Percentiles rank a stretch among this genome's conserved stretches.
Evolutionary conservation across 2,329 filamentous ascomycete species (phyloP).

Genomic region (Pseudogymnoascus sp.): DNA sequence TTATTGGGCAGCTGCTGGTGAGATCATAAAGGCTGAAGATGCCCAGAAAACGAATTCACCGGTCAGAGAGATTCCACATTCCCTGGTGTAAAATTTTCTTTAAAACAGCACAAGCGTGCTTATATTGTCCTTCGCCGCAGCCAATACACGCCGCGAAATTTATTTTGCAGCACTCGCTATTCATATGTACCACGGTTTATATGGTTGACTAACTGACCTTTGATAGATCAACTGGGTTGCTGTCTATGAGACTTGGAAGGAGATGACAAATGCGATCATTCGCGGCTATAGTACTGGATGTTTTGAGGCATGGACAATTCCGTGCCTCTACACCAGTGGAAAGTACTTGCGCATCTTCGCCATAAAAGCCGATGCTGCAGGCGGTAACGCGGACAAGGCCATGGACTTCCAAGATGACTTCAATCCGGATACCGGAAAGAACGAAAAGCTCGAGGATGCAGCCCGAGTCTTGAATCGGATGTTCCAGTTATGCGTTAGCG

Average conservation of each 20-base stretch:
- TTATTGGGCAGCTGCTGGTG: conserved; percentile 77
- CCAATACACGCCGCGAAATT: not conserved
- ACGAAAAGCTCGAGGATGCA: conserved; percentile 83
- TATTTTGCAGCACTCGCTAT: no score
- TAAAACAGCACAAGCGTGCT: not conserved
- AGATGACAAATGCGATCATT: conserved; percentile 67
- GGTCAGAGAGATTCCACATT: conserved; percentile 16
- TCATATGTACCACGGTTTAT: not conserved
- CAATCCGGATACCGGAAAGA: conserved; percentile 65
- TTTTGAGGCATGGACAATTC: conserved; percentile 87
- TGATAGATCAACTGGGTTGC: conserved; percentile 49
- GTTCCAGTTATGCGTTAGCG: conserved; percentile 82
- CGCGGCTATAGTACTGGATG: conserved; percentile 70
- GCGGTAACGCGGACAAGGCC: conserved; percentile 38
- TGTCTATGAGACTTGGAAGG: conserved; percentile 84
- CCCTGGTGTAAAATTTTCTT: not conserved
- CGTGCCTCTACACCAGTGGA: conserved; percentile 78
- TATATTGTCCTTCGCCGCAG: not conserved
- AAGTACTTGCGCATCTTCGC: conserved; percentile 84
- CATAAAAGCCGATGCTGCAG: conserved; percentile 74
- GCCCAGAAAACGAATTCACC: conserved; percentile 28
- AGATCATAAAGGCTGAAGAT: conserved; percentile 61
- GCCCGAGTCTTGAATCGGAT: conserved; percentile 86
- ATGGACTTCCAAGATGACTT: conserved; percentile 70
- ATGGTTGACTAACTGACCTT: not conserved